These are phyloP conservation scores for Aureobasidium sp. DNA, from an alignment of 2,329 filamentous ascomycete genomes.

Conservation along the genomic window DNA sequence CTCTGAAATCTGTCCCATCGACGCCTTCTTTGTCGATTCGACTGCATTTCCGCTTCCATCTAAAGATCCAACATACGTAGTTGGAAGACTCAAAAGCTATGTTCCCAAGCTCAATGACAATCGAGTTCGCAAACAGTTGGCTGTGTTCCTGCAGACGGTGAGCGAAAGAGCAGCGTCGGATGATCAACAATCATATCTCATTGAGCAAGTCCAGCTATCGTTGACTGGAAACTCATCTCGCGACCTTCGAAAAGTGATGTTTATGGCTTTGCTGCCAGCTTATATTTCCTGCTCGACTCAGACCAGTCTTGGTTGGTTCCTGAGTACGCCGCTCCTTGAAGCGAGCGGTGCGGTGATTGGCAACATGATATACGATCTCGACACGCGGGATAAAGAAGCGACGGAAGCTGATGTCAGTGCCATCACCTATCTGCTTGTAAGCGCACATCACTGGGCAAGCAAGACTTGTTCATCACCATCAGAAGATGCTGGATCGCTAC, in stretches of 20 bases:
- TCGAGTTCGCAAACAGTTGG: constrained; percentile 48
- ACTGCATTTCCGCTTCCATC: constrained; percentile 53
- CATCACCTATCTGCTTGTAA: not conserved
- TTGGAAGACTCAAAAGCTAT: constrained; percentile 54
- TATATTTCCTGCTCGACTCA: constrained; percentile 47
- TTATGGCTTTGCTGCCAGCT: constrained; percentile 50
- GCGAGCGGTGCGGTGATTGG: constrained; percentile 39
- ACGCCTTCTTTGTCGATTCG: constrained; percentile 55
- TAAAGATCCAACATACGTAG: constrained; percentile 55
- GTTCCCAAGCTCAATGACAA: constrained; percentile 44
- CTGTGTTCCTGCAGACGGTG: constrained; percentile 53
- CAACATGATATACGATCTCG: constrained; percentile 40
- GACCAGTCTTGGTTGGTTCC: constrained; percentile 43
- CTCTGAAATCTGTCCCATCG: constrained; percentile 49
- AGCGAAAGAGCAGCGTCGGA: constrained; percentile 53
- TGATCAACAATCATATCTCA: constrained; percentile 50
- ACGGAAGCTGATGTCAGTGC: constrained; percentile 25
- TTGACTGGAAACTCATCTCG: constrained; percentile 32
- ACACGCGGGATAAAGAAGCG: constrained; percentile 35
- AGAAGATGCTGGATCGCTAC: not conserved
- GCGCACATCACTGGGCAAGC: not conserved
- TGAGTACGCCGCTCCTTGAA: constrained; percentile 47
- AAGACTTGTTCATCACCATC: too few species aligned
- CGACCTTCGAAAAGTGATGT: constrained; percentile 42
- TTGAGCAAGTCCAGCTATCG: constrained; percentile 46